Conservation (phyloP, 306 rosid genomes). For the Rosa multiflora region DNA sequence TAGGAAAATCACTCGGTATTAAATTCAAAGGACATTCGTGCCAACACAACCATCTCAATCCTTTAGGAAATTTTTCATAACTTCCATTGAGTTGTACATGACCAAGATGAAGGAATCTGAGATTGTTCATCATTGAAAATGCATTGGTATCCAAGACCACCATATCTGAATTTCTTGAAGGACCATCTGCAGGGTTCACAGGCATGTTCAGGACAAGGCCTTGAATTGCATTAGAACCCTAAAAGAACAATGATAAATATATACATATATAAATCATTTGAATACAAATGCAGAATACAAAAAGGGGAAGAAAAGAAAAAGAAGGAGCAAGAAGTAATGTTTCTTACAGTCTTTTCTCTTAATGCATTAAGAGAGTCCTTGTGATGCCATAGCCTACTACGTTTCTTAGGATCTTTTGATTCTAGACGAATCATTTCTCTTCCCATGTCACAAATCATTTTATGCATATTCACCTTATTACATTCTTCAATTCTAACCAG, state of each 20-base stretch:
- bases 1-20: not conserved
- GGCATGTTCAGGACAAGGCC: not conserved
- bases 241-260: not conserved
- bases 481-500: not conserved
- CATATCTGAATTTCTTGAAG: not conserved
- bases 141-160: not conserved
- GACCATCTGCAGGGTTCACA: too few species aligned
- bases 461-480: not conserved
- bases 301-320: too few species aligned
- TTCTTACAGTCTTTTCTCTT: not conserved
- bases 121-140: not conserved
- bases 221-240: not conserved
- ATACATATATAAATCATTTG: too few species aligned
- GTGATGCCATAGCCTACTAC: not conserved
- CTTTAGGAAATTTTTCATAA: not conserved
- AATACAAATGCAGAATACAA: too few species aligned
- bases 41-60: slow-evolving; percentile 2
- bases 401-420: not conserved
- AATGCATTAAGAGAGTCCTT: not conserved
- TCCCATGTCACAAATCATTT: not conserved
- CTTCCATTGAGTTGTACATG: not conserved
- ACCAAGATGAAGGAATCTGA: not conserved
- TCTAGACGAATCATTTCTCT: not conserved
- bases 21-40: not conserved
- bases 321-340: too few species aligned